phyloP scores from a whole-genome alignment of 176 grass and related monocot species.

The Miscanthus lutarioriparius region DNA sequence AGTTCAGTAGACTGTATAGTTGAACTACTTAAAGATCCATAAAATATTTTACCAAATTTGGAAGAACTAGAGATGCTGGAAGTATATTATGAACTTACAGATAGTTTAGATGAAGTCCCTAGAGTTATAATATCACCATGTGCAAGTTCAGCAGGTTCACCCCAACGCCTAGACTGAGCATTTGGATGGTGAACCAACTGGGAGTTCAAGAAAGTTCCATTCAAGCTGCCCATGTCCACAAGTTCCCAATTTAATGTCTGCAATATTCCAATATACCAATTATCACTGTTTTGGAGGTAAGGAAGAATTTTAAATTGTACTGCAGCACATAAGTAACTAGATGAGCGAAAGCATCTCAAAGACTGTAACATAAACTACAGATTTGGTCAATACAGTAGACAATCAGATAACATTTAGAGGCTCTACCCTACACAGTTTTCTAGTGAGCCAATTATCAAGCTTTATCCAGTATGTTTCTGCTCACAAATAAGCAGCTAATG shows the following conservation, averaged over 20 bases:
- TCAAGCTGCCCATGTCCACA: slow-evolving; percentile 89
- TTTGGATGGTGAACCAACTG: slow-evolving; percentile 56
- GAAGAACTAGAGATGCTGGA: neutral
- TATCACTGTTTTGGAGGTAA: neutral
- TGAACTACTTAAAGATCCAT: neutral
- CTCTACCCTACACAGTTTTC: slow-evolving; percentile 3
- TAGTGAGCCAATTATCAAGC: neutral
- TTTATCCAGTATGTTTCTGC: neutral
- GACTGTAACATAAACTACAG: neutral
- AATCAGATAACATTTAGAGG: slow-evolving; percentile 1
- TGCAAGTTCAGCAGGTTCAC: slow-evolving; percentile 64
- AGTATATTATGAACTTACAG: slow-evolving; percentile 52
- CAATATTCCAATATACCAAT: slow-evolving; percentile 47
- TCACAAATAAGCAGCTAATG: neutral
- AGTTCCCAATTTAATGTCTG: slow-evolving; percentile 83
- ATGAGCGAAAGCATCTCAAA: slow-evolving; percentile 1
- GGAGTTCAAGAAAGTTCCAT: slow-evolving; percentile 82
- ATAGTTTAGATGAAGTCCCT: slow-evolving; percentile 70
- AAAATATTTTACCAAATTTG: neutral
- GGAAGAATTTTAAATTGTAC: neutral
- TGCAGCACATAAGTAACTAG: slow-evolving; percentile 20
- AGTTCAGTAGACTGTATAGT: neutral
- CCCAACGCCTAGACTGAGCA: slow-evolving; percentile 60
- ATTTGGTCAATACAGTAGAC: neutral
- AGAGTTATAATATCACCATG: slow-evolving; percentile 82